These are phyloP conservation scores for Phellopilus nigrolimitatus DNA, from an alignment of 1,284 basidiomycete species.

Conservation along the genomic window DNA sequence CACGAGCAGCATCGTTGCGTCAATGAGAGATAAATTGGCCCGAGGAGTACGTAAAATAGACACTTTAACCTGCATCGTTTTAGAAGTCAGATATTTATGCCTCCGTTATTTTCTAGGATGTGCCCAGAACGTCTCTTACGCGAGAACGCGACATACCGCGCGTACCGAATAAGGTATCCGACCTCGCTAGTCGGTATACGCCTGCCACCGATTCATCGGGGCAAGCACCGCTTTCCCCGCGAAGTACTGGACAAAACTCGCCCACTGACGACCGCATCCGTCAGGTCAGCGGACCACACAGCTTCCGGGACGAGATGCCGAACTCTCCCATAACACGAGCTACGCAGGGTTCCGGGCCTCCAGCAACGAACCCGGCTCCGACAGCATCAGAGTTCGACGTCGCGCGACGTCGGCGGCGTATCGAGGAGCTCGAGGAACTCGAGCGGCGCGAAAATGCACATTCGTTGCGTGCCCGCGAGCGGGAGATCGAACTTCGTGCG, in stretches of 20 bases:
- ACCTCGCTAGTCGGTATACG: conserved; percentile 62
- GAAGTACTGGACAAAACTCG: conserved; percentile 5
- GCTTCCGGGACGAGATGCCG: neutral
- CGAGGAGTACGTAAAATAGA: conserved; percentile 47
- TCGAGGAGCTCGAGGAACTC: conserved; percentile 47
- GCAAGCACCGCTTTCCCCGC: conserved; percentile 11
- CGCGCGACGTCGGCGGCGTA: conserved; percentile 36
- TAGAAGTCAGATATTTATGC: conserved; percentile 2
- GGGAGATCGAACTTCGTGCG: conserved; percentile 49
- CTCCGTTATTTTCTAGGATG: conserved; percentile 35
- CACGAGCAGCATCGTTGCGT: conserved; percentile 58
- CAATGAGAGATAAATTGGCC: conserved; percentile 60
- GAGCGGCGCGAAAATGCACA: conserved; percentile 51
- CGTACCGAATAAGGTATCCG: conserved; percentile 56
- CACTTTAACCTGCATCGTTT: too few species aligned
- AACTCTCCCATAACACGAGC: neutral
- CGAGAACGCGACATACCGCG: conserved; percentile 49
- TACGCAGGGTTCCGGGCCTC: neutral
- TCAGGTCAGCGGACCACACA: conserved; percentile 9
- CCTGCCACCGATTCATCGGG: conserved; percentile 28
- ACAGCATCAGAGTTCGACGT: conserved; percentile 30
- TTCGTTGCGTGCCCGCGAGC: conserved; percentile 51
- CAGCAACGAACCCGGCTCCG: neutral
- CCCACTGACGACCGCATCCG: conserved; percentile 9
- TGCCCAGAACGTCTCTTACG: conserved; percentile 47